Base-by-base conservation (phyloP, 2,329 filamentous ascomycete genomes). In the Trichoderma sp. region DNA sequence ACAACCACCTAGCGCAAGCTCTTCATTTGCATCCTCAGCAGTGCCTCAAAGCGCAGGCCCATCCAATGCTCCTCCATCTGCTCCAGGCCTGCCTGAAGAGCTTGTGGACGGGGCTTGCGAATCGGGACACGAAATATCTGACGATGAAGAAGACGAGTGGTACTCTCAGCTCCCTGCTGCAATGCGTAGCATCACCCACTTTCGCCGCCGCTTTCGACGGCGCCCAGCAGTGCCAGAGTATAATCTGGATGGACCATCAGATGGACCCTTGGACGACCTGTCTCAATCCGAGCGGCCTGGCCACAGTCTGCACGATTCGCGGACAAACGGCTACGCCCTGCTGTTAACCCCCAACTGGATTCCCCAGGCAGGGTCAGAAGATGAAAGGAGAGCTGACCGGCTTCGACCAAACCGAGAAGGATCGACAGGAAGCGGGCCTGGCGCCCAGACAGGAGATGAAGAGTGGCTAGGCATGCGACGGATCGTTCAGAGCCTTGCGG, bases 1-100 rank as follows among this genome's bases (percentile, higher is more conserved):
- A 18, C 93, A 94, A 77, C 89, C 94, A 3, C 94, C 95, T 0
- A 97, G 93, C 79, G 90, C 91, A 2, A 91, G 93, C 35, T 95
- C 95, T 1, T 98, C 95, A 0, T 98, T 98, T 82, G 90, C 92
- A 0, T 95, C 94, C 11, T 88, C 88, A 9, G 77, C 80, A 3
- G 81, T 80, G 1, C 86, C 88, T 0, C 87, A 87, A 76, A 85
- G 81, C 71, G 83, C 84, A 2, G 84, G 82, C 1, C 81, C 81
- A 0, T 86, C 87, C 24, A 85, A 85, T 76, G 88, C 87, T 11
- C 77, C 81, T 35, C 69, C 78, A 1, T 79, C 79, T 53, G 73
- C 81, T 9, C 85, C 84, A 1, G 86, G 84, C 27, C 78, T 81
- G 16, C 77, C 81, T 4, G 85, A 85, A 5, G 85, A 83, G 12